Conservation (phyloP, 176 grass and related monocot species). For the Carex cristatella region DNA sequence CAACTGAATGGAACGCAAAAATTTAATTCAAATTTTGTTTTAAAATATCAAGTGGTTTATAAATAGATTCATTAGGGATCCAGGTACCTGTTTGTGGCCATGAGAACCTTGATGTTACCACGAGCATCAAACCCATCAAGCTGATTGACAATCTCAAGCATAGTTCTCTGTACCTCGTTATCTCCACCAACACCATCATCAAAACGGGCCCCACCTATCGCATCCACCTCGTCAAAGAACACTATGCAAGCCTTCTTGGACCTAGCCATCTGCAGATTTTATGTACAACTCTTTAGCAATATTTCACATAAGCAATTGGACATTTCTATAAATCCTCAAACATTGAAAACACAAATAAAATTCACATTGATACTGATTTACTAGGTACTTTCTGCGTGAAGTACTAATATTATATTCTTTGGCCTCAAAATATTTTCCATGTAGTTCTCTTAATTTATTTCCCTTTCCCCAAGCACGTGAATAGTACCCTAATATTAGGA, state of each 20-base stretch:
- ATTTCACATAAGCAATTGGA: slow-evolving; percentile 11
- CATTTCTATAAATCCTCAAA: not conserved
- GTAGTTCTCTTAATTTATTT: not conserved
- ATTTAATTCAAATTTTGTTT: not conserved
- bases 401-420: not conserved
- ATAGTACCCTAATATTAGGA: not conserved
- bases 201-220: slow-evolving; percentile 94
- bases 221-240: slow-evolving; percentile 97
- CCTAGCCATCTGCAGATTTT: slow-evolving; percentile 68
- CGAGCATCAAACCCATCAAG: slow-evolving; percentile 94
- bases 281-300: not conserved
- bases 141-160: slow-evolving; percentile 98
- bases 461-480: not conserved
- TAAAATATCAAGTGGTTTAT: slow-evolving; percentile 6
- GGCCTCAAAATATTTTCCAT: not conserved
- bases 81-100: slow-evolving; percentile 88
- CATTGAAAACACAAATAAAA: not conserved
- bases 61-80: not conserved
- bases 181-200: slow-evolving; percentile 90
- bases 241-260: slow-evolving; percentile 97
- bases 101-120: slow-evolving; percentile 97
- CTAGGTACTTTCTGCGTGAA: not conserved
- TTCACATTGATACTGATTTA: not conserved
- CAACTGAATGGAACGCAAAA: not conserved
- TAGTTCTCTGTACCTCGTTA: slow-evolving; percentile 86